Base-by-base conservation (phyloP, 495 filamentous ascomycete genomes). In the Saxispiralis lemnorum region DNA sequence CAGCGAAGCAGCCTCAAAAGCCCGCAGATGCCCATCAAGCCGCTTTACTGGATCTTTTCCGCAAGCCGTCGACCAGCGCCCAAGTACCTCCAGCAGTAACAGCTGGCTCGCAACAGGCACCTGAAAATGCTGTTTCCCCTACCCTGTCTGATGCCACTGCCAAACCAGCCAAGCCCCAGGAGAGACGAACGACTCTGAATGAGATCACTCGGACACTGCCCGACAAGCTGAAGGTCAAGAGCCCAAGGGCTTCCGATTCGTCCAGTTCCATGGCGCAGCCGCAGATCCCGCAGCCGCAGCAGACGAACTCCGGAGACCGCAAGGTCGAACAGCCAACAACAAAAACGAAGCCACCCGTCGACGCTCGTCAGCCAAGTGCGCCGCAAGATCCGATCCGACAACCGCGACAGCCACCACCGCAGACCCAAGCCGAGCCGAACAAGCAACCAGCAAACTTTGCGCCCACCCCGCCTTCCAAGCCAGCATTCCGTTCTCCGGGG, bases 11-110 rank as follows among this genome's bases (percentile, higher is more conserved):
- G 15, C 31, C 14, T 12, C 16, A 20, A 9, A 32, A 31, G 6
- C 35, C 28, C 33, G 21, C 46, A 19, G 42, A 42, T 32, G 31
- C 43, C 33, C 52, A 52, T 14, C 49, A 55, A 39, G 17, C 15
- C 5, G 45, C 49, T 5, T 33, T 55, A 21, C 43, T 55, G 1
- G 37, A 48, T 49, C 39, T 55, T 3, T 47, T 55, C 34, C 57
- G 44, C 53, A 34, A 67, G 63, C 45, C 51, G 38, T 28, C 44
- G 12, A 19, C 24, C 7, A 11, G 35, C 4, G 37, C 39, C 12
- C 18, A 18, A 33, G 20, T 14, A 7, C 4, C 44, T 13, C 20
- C 34, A 15, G 42, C 31, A 12, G 19, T 18, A 18, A 14, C 38
- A 15, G 59, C 51, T 13, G 56, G 45, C 24, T 38, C 37, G 14